These are phyloP conservation scores for Ephemerocybe angulata DNA, from an alignment of 768 basidiomycete species.

Conservation along the genomic window DNA sequence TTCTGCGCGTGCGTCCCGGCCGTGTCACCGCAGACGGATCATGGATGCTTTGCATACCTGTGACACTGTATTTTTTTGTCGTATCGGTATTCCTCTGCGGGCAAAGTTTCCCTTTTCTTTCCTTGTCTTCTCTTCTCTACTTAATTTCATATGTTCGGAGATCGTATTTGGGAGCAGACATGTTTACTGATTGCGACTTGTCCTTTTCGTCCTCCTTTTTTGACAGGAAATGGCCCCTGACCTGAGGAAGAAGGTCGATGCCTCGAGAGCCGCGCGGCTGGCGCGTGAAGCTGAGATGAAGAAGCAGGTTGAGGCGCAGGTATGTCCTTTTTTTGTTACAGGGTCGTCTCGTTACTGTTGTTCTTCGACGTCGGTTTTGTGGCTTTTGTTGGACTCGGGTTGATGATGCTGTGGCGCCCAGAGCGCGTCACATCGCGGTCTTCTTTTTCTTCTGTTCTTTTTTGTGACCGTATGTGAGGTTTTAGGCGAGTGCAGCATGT, in stretches of 20 bases:
- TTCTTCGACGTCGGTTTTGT: constrained; percentile 1
- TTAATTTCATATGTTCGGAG: constrained; percentile 2
- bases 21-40: background rate
- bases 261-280: constrained; percentile 47
- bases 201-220: constrained; percentile 10
- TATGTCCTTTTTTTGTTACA: constrained; percentile 23
- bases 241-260: constrained; percentile 60
- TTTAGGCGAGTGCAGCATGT: too few relatives aligned
- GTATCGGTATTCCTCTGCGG: background rate
- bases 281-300: constrained; percentile 53
- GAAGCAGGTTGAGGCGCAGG: constrained; percentile 52
- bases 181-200: constrained; percentile 7
- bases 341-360: background rate
- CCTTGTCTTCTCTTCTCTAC: background rate
- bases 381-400: background rate
- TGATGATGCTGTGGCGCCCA: too few relatives aligned
- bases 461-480: too few relatives aligned
- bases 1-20: too few relatives aligned
- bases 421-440: too few relatives aligned
- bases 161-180: background rate
- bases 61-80: background rate
- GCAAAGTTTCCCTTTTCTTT: background rate
- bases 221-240: constrained; percentile 61
- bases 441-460: too few relatives aligned
- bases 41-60: background rate